Evolutionary conservation across 2,329 filamentous ascomycete genomes (phyloP), one percentile per base, ranked within the genome.

Genomic region (Phialocephala subalpina): DNA sequence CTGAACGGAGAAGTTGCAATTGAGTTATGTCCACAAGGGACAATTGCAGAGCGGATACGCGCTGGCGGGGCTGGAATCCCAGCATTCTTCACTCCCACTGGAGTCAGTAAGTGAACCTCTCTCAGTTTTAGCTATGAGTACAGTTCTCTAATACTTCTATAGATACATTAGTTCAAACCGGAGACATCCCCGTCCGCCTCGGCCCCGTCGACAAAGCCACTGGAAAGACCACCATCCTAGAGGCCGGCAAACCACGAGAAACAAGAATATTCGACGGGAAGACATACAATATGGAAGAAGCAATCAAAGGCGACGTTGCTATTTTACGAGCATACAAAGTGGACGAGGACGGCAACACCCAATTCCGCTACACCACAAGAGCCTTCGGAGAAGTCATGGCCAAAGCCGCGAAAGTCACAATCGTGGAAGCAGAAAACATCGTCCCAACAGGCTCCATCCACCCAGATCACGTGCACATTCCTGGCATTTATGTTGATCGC

Each of bases 391-490:
- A 87, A 6, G 84, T 92, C 68, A 93, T 94, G 91, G 93, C 91
- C 66, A 94, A 95, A 79, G 92, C 92, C 0, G 93, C 92, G 0
- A 87, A 85, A 57, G 75, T 92, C 45, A 90, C 92, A 29, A 94
- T 97, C 47, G 92, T 96, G 42, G 93, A 97, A 77, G 93, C 93
- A 1, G 93, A 97, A 74, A 85, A 95, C 69, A 93, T 97, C 66
- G 93, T 97, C 60, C 87, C 90, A 2, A 78, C 88, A 1, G 93
- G 93, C 27, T 86, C 87, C 1, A 90, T 97, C 45, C 84, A 90
- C 61, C 89, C 93, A 2, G 89, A 92, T 67, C 86, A 89, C 52
- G 88, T 97, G 5, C 89, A 96, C 74, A 83, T 97, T 3, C 92
- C 92, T 0, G 92, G 93, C 11, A 94, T 97, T 71, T 96, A 89